Base-by-base conservation (phyloP, 2,329 filamentous ascomycete species). In the Pezicula neosporulosa region DNA sequence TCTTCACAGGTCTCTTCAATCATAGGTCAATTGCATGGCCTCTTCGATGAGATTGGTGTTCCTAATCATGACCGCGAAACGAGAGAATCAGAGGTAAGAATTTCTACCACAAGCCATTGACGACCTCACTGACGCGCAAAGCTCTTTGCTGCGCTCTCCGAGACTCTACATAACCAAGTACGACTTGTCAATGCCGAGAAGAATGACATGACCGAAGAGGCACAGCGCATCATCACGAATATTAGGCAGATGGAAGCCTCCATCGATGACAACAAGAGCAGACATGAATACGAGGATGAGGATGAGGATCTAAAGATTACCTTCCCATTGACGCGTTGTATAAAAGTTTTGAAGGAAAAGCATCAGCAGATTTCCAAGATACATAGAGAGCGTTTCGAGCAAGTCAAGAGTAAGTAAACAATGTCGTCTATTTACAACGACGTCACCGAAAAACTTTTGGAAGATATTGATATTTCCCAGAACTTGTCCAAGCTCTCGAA, bases 31-130 rank as follows among this genome's bases (percentile, higher is more conserved):
- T 81, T 99, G 55, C 93, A 97, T 72, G 89, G 88, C 59, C 82
- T 97, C 52, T 99, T 97, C 66, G 94, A 99, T 70, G 93, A 99
- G 68, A 99, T 99, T 65, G 94, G 94, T 53, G 89, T 99, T n/a
- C 83, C 93, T 27, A 84, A 77, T 65, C 91, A 96, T 83, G 94
- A 97, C 70, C 88, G 94, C 65, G 91, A 97, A 67, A 80, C 83
- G 46, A 82, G 94, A 64, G 93, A 97, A 68, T 82, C 89, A 67
- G 90, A 97, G 84, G 92, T 95, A 75, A 66, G 80, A 64, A 13
- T 30, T 30, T 37, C 37, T 44, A 48, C 18, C 44, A 13, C 19
- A 21, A 19, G 28, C 33, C 18, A 47, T 33, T 41, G 35, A 51
- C 47, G 52, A 49, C 51, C 66, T 28, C 15, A 47, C 61, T 53